Evolutionary conservation across 179 eudicot species (phyloP), one percentile per base, ranked within the genome.

Genomic region (Amaranthus tricolor): DNA sequence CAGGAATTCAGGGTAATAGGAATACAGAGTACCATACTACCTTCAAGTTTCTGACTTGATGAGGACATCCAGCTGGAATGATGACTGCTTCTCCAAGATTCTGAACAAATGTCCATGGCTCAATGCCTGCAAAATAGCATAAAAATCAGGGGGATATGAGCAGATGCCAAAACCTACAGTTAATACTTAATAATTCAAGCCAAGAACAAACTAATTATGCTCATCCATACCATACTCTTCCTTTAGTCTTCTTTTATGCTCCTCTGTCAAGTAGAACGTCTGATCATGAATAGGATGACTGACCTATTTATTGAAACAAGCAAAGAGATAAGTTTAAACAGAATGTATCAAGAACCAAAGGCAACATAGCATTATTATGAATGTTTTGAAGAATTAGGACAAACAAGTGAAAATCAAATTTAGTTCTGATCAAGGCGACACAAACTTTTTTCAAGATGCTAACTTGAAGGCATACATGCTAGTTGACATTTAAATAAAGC

Each of bases 61-160:
- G 97, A 6, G 99, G 92, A 57, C 99, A 93, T 48, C 99, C 98
- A 57, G 91, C 95, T 52, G 99, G 98, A 69, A 95, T 89, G 68
- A 95, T 87, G 56, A 93, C 98, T 3, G 97, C 98, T 79, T 91
- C 99, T 61, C 97, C 99, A 74, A 88, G 89, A 31, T 76, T 85
- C 70, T 95, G 99, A 69, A 86, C 89, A 72, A 95, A 93, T 59
- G 97, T 90, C 99, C 99, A 95, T 5, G 99, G 93, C 74, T 89
- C 98, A 45, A 95, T 76, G 15, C 93, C 98, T 90, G 75, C 40
- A 66, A 71, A 31, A 73, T 6, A 52, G 11, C 55, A n/a, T 5
- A 66, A 12, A 57, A 79, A 12, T 55, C 12, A 43, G 62, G 12
- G 12, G 6, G n/a, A 61, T 7, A 4, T 15, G 13, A 55, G 19